Base-by-base conservation (phyloP, 768 basidiomycete species). In the Tephrocybe sp. region DNA sequence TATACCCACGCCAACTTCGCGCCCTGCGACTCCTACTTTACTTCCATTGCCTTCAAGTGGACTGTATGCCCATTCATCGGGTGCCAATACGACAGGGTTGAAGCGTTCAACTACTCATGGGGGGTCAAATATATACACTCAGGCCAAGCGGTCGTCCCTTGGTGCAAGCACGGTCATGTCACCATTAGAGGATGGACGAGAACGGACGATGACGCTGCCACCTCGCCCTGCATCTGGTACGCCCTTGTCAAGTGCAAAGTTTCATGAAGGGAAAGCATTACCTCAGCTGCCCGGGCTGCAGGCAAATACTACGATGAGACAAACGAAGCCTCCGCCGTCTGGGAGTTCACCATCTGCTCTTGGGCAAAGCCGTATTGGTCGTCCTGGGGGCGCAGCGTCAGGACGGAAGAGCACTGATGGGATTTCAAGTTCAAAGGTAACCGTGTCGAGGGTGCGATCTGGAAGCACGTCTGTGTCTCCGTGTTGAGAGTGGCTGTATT, bases 21-120 rank as follows among this genome's bases (percentile, higher is more conserved):
- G 88, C 2, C 88, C 88, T 8, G 64, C 83, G 18, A 88, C 88
- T 19, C 88, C 88, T 8, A 88, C 87, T 15, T 84, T 86, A 58
- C 72, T 91, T 21, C 88, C 88, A n/a, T 56, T 88, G 24, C 84
- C 88, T 2, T 75, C 80, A 21, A 66, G 73, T 22, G 69, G 78
- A 31, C 50, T 79, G 19, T 78, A 81, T 52, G 61, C 69, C n/a
- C 69, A 70, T 25, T 59, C 70, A 37, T 62, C 70, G 9, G 67
- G 64, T 13, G 55, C 71, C 18, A 74, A 74, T 9, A 62, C 63
- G 10, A 64, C 67, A 24, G 77, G 77, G 2, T 59, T 80, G 50
- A 89, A 87, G 64, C 79, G 83, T 36, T 83, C 85, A 1, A 78
- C 71, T 21, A 82, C 77, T 0, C 78, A 80, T 13, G 60, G 70